phyloP scores from a whole-genome alignment of 2,329 filamentous ascomycete species.

The Paracamarosporium sp. region DNA sequence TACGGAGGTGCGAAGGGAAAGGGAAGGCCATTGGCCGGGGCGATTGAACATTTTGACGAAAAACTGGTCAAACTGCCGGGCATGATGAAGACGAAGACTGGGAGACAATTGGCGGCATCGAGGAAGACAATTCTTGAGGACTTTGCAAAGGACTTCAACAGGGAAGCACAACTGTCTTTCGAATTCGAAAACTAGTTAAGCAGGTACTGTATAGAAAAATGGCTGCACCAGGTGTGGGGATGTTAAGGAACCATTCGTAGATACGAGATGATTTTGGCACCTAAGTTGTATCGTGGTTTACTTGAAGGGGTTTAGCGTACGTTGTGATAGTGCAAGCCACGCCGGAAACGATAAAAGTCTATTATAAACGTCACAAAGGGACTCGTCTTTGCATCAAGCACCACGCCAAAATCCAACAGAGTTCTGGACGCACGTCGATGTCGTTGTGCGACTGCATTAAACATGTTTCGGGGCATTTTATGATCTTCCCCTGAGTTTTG shows the following conservation, averaged over 20 bases:
- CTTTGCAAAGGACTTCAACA: slow-evolving; percentile 20
- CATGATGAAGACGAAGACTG: slow-evolving; percentile 46
- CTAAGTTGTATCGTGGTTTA: not conserved
- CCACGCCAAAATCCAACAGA: not conserved
- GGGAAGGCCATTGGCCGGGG: slow-evolving; percentile 29
- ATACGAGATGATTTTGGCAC: not conserved
- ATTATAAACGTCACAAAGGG: not conserved
- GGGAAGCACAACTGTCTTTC: slow-evolving; percentile 22
- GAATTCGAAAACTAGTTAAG: not conserved
- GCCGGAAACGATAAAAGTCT: not conserved
- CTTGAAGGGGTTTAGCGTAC: not conserved
- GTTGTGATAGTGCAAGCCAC: not conserved
- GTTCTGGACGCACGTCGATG: not conserved
- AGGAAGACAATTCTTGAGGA: slow-evolving; percentile 21
- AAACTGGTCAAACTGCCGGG: slow-evolving; percentile 39
- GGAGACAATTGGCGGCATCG: slow-evolving; percentile 21
- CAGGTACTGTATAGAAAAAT: not conserved
- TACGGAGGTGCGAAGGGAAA: slow-evolving; percentile 65
- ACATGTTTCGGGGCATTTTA: not conserved
- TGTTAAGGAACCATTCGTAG: not conserved
- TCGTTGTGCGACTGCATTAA: not conserved
- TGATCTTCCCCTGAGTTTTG: slow-evolving; percentile 4
- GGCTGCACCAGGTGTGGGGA: not conserved
- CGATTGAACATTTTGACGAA: slow-evolving; percentile 45
- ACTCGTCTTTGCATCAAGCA: not conserved